Base-by-base conservation (phyloP, 768 basidiomycete species). In the Russula foetens region DNA sequence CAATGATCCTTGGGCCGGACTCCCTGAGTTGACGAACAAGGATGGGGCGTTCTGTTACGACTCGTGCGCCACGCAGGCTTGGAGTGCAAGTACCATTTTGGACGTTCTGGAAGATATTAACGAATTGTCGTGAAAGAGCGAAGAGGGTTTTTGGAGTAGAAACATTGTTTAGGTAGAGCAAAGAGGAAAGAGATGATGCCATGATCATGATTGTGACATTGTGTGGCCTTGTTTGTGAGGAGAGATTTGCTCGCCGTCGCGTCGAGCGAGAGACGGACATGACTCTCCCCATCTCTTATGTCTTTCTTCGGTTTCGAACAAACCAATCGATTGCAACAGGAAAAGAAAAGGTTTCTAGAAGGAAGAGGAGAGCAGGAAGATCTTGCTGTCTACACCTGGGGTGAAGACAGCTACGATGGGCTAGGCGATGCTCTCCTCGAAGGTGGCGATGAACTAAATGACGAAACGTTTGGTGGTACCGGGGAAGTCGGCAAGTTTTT, bases 31-130 rank as follows among this genome's bases (percentile, higher is more conserved):
- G 64, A 95, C 92, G 60, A 94, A 96, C 72, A 82, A 82, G 70
- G 81, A 93, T 63, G 96, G 95, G 12, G 75, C 76, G 41, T 84
- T 83, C 73, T 98, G 96, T 70, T 72, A 72, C 53, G 95, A 98
- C 72, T 93, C 92, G 48, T 98, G 96, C 70, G 77, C 81, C 48
- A 94, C 97, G 28, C 97, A 98, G 70, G 97, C 96, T 4, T 98
- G 96, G 97, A 93, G 91, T 68, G 84, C 92, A 48, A 93, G 91
- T 71, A 96, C 92, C 24, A 72, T 98, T 64, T 76, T 98, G 28
- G 95, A 97, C 75, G 90, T 95, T 71, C 72, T 97, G 53, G 84
- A 93, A 67, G 81, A 79, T 50, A 90, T 89, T 56, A 82, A 89
- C 67, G 74, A 75, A 61, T 29, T 74, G 58, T 54, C 52, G 5